These are phyloP conservation scores for Pseudogymnoascus sp. DNA, from an alignment of 2,329 filamentous ascomycete species.

Conservation along the genomic window DNA sequence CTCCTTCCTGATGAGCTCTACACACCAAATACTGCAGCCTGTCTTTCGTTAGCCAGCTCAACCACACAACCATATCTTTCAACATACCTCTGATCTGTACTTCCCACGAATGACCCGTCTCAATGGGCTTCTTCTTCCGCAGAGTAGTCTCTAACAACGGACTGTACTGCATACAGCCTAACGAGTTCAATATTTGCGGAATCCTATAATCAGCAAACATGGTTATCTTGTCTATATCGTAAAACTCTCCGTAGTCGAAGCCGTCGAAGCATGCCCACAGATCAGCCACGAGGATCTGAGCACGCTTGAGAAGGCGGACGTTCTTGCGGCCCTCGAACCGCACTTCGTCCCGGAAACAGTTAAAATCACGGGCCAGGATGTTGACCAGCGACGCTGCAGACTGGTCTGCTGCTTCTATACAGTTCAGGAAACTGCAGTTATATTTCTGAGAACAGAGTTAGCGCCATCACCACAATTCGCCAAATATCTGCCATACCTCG, in stretches of 20 bases:
- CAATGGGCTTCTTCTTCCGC: slow-evolving; percentile 52
- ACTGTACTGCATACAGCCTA: slow-evolving; percentile 78
- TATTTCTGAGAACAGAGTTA: slow-evolving; percentile 50
- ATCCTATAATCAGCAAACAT: slow-evolving; percentile 99
- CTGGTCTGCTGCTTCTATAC: slow-evolving; percentile 63
- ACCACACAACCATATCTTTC: not conserved
- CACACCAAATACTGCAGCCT: slow-evolving; percentile 93
- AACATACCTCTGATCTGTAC: slow-evolving; percentile 69
- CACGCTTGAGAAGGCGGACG: slow-evolving; percentile 83
- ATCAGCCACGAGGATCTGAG: slow-evolving; percentile 93
- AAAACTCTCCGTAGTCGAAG: slow-evolving; percentile 67
- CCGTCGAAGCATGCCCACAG: slow-evolving; percentile 94
- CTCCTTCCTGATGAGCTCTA: slow-evolving; percentile 78
- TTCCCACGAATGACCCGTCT: slow-evolving; percentile 70
- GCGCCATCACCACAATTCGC: slow-evolving; percentile 8
- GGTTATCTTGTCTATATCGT: slow-evolving; percentile 89
- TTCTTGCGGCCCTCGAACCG: slow-evolving; percentile 61
- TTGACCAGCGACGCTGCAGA: slow-evolving; percentile 85
- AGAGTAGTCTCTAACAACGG: slow-evolving; percentile 69
- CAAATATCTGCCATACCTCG: slow-evolving; percentile 45
- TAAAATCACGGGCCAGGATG: slow-evolving; percentile 70
- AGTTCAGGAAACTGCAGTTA: slow-evolving; percentile 61
- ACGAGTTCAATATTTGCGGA: slow-evolving; percentile 79
- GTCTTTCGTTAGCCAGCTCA: slow-evolving; percentile 11
- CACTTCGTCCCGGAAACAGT: slow-evolving; percentile 78